Evolutionary conservation across 441 rosid genomes (phyloP), one percentile per base, ranked within the genome.

Genomic region (Isatis lusitanica): DNA sequence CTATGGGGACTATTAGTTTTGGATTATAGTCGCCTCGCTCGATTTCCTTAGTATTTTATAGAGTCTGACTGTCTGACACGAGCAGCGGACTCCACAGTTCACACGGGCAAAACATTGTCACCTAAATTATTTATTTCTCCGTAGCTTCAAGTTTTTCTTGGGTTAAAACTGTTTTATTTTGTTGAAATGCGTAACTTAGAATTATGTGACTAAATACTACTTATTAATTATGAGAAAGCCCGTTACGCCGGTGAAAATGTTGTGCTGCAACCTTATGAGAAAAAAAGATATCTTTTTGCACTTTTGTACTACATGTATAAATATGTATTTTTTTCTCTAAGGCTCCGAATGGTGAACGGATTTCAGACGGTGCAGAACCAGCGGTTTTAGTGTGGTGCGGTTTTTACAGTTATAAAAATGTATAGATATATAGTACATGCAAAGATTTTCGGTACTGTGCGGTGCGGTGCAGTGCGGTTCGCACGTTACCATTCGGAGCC

Each of bases 1-100:
- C 26, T 46, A 58, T 58, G n/a, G 28, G 40, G 46, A 50, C 63
- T 50, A 66, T 66, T 61, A 17, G 55, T 47, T 66, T 47, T 47
- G 60, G 36, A 57, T 28, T 36, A 35, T 16, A 31, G 59, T 35
- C 46, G 9, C 17, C 33, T 31, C 28, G 42, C 16, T 51, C 44
- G 10, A 3, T 52, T 64, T 43, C 35, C 48, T 7, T 44, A 26
- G 28, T 26, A 26, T 39, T 52, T 33, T 18, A 43, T 7, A 43
- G 28, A 26, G 47, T 52, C 58, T 13, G 59, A 52, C 17, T 17
- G 56, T 44, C 12, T 38, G 24, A 28, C 5, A 9, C 30, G 36
- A 47, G 38, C 30, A 55, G n/a, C 33, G 28, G 24, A 65, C 9
- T 57, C 65, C 2, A 53, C 17, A 17, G n/a, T 69, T 59, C 74